These are phyloP conservation scores for Colletotrichum siamense DNA, from an alignment of 2,329 filamentous ascomycete species.

Conservation along the genomic window DNA sequence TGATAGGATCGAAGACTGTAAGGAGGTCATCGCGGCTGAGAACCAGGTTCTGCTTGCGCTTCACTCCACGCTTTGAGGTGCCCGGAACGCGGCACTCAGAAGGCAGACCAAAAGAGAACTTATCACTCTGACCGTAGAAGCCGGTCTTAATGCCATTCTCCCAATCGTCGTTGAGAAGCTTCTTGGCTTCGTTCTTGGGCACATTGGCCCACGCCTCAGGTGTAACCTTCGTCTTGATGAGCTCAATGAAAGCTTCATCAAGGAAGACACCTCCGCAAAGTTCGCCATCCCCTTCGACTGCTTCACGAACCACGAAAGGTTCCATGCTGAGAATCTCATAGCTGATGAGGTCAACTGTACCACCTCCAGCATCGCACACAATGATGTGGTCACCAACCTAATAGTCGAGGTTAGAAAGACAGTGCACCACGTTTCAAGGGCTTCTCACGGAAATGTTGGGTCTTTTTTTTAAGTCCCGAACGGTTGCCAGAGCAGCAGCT, in stretches of 20 bases:
- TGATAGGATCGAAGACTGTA: constrained; percentile 27
- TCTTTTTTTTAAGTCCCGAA: constrained; percentile 32
- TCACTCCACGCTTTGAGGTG: not conserved
- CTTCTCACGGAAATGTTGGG: not conserved
- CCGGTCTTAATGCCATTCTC: constrained; percentile 28
- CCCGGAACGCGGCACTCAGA: not conserved
- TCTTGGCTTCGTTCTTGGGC: not conserved
- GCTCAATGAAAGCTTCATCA: constrained; percentile 37
- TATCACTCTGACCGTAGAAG: constrained; percentile 18
- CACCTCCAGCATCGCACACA: constrained; percentile 42
- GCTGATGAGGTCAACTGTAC: constrained; percentile 46
- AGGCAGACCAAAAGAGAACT: constrained; percentile 25
- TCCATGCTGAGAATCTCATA: constrained; percentile 31
- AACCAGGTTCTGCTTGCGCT: not conserved
- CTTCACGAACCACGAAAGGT: constrained; percentile 38
- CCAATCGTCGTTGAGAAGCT: constrained; percentile 27
- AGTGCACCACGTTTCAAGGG: no score
- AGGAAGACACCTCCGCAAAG: constrained; percentile 47
- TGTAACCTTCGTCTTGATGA: constrained; percentile 31
- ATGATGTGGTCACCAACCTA: constrained; percentile 30
- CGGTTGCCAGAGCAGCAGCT: constrained; percentile 45
- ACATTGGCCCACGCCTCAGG: not conserved
- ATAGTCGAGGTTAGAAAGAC: no score
- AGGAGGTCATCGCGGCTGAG: constrained; percentile 24
- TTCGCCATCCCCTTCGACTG: constrained; percentile 41